Base-by-base conservation (phyloP, 805 yeast genomes). In the Sugiyamaella boreocaroliniensis region DNA sequence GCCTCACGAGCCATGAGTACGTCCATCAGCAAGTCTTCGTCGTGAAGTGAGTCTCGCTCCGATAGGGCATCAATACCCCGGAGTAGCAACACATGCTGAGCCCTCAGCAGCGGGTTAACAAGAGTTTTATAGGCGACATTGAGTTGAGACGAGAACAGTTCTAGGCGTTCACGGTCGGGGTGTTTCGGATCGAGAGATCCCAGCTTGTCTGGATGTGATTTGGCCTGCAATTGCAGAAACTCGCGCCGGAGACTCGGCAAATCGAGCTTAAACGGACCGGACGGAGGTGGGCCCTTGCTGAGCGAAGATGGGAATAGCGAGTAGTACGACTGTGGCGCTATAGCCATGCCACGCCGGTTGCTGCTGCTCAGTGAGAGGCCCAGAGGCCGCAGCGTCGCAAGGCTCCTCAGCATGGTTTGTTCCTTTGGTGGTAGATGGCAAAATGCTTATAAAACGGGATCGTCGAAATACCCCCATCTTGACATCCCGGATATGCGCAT, bases 1-100 rank as follows among this genome's bases (percentile, higher is more conserved):
- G 80, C 78, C 67, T 92, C 99, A 65, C 90, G 93, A 4, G 88
- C 81, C 58, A 89, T 95, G 69, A 92, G 72, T 19, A 92, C 85
- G 44, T 80, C 80, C 83, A 88, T 79, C 42, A 92, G 70, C 63
- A 87, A 70, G 14, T 72, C 76, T 53, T 66, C 79, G 47, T 70
- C 47, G 70, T 73, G 59, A 73, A 80, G 55, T 69, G 68, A 46
- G 61, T 66, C 67, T 67, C 73, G 57, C 53, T 74, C 75, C 7
- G 75, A 72, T 16, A 70, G 68, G 6, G 80, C 82, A 59, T 90
- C 96, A 22, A 78, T 69, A 58, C 76, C 77, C 6, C 76, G 68
- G 15, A 66, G 48, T 14, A 71, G 65, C 11, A 86, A 63, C 16
- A 83, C 55, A 58, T 85, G 80, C 61, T 81, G 83, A 0, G 92